A percentile compares a stretch with the other conserved stretches of the same genome.
Evolutionary conservation across 305 asterid species (phyloP).

Genomic region (Andrographis paniculata): DNA sequence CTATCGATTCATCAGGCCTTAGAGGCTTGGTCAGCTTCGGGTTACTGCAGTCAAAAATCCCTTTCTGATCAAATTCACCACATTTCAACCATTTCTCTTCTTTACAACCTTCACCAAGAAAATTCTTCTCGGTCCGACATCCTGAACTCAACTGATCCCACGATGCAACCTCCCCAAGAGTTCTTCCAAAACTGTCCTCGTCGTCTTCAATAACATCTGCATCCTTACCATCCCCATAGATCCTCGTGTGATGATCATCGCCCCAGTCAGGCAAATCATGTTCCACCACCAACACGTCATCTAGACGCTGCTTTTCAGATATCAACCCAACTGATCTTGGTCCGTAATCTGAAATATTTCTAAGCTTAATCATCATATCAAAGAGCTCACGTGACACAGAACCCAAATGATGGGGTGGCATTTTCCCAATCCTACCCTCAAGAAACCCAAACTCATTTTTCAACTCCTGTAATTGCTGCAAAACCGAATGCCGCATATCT

Average conservation of each 20-base stretch:
- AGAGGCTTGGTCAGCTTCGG: slow-evolving; percentile 48
- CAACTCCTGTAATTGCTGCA: slow-evolving; percentile 73
- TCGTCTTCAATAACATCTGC: slow-evolving; percentile 88
- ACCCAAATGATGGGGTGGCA: slow-evolving; percentile 47
- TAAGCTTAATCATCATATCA: slow-evolving; percentile 53
- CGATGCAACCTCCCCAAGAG: slow-evolving; percentile 94
- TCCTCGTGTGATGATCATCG: slow-evolving; percentile 68
- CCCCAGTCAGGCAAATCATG: slow-evolving; percentile 96
- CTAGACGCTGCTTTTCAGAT: slow-evolving; percentile 66
- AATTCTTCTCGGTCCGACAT: slow-evolving; percentile 57
- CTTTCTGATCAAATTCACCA: slow-evolving; percentile 64
- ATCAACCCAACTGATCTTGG: slow-evolving; percentile 51
- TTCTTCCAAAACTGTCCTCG: slow-evolving; percentile 91
- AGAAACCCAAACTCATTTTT: slow-evolving; percentile 72
- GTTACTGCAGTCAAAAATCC: slow-evolving; percentile 58
- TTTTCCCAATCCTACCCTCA: slow-evolving; percentile 77
- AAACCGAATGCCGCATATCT: slow-evolving; percentile 57
- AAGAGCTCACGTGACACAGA: slow-evolving; percentile 69
- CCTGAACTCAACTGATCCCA: slow-evolving; percentile 81
- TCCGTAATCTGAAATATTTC: slow-evolving; percentile 63
- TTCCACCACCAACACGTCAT: slow-evolving; percentile 81
- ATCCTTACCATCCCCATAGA: slow-evolving; percentile 86
- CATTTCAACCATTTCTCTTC: slow-evolving; percentile 83
- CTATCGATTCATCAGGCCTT: slow-evolving; percentile 62
- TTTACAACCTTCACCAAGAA: slow-evolving; percentile 69